Evolutionary conservation across 768 basidiomycete genomes (phyloP).

Genomic region (Bullera alba): DNA sequence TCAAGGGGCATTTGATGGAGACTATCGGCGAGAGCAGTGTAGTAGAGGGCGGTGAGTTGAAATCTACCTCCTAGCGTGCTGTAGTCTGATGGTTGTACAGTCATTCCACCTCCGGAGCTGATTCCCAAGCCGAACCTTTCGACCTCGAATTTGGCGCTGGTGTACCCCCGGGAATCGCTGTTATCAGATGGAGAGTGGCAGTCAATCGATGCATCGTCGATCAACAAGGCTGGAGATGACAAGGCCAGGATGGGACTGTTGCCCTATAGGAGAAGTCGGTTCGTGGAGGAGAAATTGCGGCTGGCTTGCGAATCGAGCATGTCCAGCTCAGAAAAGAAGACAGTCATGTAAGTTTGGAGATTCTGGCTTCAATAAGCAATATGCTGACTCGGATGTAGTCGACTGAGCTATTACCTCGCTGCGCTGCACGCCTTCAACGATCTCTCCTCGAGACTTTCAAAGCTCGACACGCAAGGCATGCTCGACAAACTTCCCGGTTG

Average conservation of each 20-base stretch:
- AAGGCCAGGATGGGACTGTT: conserved; percentile 56
- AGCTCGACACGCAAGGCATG: conserved; percentile 15
- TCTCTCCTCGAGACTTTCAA: conserved; percentile 8
- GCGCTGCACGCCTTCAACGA: conserved; percentile 56
- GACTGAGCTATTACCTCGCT: conserved; percentile 72
- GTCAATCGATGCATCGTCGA: conserved; percentile 55
- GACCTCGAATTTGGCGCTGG: conserved; percentile 64
- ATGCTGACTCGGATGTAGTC: conserved; percentile 50
- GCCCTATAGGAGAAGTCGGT: conserved; percentile 56
- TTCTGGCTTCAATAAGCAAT: not conserved
- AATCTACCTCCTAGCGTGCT: not conserved
- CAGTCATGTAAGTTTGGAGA: not conserved
- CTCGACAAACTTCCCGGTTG: conserved; percentile 50
- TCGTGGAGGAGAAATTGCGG: conserved; percentile 55
- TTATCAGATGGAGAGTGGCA: conserved; percentile 77
- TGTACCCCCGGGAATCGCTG: conserved; percentile 55
- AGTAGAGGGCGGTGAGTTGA: conserved; percentile 57
- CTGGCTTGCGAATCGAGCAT: not conserved
- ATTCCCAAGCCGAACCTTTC: conserved; percentile 67
- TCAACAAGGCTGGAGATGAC: conserved; percentile 54
- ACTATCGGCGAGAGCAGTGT: conserved; percentile 71
- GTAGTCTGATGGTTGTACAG: conserved; percentile 23
- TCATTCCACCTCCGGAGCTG: conserved; percentile 51
- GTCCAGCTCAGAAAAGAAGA: not conserved
- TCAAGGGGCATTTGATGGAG: conserved; percentile 72